Conservation (phyloP, 108 stramenopile genomes). For the Conticribra guillardii region DNA sequence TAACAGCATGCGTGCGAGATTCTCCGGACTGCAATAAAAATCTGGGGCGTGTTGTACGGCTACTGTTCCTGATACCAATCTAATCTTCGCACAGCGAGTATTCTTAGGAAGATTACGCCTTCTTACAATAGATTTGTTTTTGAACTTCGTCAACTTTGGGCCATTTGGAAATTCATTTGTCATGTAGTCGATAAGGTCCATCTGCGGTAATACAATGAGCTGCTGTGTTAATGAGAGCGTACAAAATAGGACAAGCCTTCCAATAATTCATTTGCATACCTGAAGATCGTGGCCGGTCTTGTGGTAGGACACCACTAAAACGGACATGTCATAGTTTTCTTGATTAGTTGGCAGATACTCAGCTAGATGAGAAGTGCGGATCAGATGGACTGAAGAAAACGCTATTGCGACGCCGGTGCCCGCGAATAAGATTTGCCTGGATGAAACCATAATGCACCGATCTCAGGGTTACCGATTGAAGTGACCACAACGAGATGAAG, state of each 20-base stretch:
- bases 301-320: slow-evolving; percentile 4
- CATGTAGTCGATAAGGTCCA: neutral
- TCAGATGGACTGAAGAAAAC: too few species aligned
- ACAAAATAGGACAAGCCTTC: too few species aligned
- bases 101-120: neutral
- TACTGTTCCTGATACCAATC: neutral
- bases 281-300: slow-evolving; percentile 4
- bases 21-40: slow-evolving; percentile 22
- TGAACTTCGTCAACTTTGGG: neutral
- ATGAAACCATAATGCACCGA: too few species aligned
- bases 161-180: slow-evolving; percentile 10
- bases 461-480: too few species aligned
- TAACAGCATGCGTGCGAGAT: slow-evolving; percentile 17
- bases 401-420: too few species aligned
- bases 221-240: too few species aligned
- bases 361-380: too few species aligned
- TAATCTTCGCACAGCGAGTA: neutral
- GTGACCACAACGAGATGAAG: too few species aligned
- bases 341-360: too few species aligned
- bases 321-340: neutral
- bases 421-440: too few species aligned
- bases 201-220: too few species aligned
- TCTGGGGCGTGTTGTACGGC: slow-evolving; percentile 9
- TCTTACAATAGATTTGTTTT: neutral
- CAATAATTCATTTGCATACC: too few species aligned